Conservation (phyloP, 345 rosid species). For the Euphorbia pulcherrima region DNA sequence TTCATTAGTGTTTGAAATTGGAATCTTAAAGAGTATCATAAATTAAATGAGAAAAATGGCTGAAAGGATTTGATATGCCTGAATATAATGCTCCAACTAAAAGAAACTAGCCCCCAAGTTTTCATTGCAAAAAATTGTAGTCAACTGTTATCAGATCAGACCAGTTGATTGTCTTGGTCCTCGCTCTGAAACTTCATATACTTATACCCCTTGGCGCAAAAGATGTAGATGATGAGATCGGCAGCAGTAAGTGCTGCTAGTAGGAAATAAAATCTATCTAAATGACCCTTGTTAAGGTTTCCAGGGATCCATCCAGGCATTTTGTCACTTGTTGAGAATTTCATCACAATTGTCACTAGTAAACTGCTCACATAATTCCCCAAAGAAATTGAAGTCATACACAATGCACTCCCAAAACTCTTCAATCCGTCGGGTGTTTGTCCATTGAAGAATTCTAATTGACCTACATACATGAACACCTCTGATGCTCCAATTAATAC, state of each 20-base stretch:
- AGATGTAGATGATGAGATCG: conserved; percentile 19
- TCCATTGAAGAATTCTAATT: conserved; percentile 30
- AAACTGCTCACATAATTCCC: conserved; percentile 35
- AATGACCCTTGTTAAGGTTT: conserved; percentile 29
- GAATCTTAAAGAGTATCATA: neutral
- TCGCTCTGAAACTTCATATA: conserved; percentile 8
- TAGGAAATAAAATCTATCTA: conserved; percentile 29
- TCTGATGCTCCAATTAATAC: conserved; percentile 33
- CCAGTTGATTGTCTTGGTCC: neutral
- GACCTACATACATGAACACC: conserved; percentile 36
- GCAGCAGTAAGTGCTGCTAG: conserved; percentile 24
- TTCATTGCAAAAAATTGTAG: neutral
- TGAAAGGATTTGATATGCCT: too few species aligned
- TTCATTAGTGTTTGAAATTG: neutral
- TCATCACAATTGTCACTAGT: conserved; percentile 29
- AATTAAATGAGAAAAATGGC: too few species aligned
- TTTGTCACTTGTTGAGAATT: conserved; percentile 18
- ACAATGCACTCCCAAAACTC: conserved; percentile 35
- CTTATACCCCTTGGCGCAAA: conserved; percentile 27
- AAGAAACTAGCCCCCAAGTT: neutral
- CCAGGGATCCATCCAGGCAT: conserved; percentile 33
- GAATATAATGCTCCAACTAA: neutral
- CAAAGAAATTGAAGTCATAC: conserved; percentile 34
- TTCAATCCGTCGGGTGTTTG: conserved; percentile 35
- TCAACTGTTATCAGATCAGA: neutral